A percentile compares a stretch with the other conserved stretches of the same genome.
Evolutionary conservation across 2,329 filamentous ascomycete genomes (phyloP).

Genomic region (Thermoascus crustaceus): DNA sequence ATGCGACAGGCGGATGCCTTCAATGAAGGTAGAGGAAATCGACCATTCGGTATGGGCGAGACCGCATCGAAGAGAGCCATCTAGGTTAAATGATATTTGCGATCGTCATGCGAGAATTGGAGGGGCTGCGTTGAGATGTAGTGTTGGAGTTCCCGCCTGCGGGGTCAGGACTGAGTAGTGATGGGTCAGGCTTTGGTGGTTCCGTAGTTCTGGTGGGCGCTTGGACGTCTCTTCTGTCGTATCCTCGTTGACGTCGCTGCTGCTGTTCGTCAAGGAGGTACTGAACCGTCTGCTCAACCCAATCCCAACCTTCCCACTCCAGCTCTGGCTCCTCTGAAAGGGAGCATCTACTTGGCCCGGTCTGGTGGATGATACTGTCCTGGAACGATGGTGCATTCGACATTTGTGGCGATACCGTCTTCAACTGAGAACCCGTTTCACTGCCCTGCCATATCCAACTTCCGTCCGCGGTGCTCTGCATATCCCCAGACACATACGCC

Average conservation of each 20-base stretch:
- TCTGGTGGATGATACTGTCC: conserved; percentile 4
- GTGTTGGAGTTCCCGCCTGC: conserved; percentile 14
- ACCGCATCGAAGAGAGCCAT: neutral
- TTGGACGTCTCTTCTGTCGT: conserved; percentile 8
- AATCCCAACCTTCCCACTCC: conserved; percentile 76
- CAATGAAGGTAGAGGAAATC: too few species aligned
- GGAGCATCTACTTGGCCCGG: conserved; percentile 11
- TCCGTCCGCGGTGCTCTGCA: conserved; percentile 68
- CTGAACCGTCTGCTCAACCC: conserved; percentile 57
- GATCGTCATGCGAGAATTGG: conserved; percentile 39
- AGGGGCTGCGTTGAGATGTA: conserved; percentile 20
- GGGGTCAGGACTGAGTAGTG: conserved; percentile 16
- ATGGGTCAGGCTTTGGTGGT: conserved; percentile 10
- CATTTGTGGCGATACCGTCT: conserved; percentile 15
- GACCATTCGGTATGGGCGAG: too few species aligned
- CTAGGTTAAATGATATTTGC: conserved; percentile 36
- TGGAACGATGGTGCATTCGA: conserved; percentile 10
- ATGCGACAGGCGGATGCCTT: too few species aligned
- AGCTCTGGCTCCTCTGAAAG: conserved; percentile 50
- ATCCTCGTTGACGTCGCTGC: conserved; percentile 15
- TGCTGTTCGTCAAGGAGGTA: conserved; percentile 43
- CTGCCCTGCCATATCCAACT: conserved; percentile 75
- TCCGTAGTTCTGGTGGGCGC: conserved; percentile 1
- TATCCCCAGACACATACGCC: conserved; percentile 75
- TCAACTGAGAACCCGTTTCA: conserved; percentile 40